Percentiles rank a stretch among this genome's conserved stretches.
These are phyloP conservation scores for Aspergillus costaricaensis DNA, from an alignment of 2,329 filamentous ascomycete species.

Conservation along the genomic window DNA sequence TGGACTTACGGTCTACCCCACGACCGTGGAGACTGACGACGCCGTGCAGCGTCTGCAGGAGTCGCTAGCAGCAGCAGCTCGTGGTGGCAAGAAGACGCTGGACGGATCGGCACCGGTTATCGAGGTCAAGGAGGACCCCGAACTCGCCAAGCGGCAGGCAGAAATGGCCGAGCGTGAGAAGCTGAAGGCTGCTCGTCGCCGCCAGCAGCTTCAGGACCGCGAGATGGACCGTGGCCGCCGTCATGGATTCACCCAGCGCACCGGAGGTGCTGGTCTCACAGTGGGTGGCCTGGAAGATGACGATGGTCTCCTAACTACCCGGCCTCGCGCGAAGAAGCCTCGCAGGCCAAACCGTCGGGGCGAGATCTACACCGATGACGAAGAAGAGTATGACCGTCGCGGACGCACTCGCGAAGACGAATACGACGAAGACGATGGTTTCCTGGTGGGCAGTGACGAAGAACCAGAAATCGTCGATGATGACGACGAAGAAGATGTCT, in stretches of 20 bases:
- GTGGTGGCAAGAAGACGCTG: slow-evolving; percentile 52
- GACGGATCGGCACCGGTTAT: slow-evolving; percentile 59
- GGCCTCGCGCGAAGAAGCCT: slow-evolving; percentile 41
- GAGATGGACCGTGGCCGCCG: slow-evolving; percentile 58
- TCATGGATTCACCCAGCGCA: slow-evolving; percentile 46
- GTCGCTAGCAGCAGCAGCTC: slow-evolving; percentile 58
- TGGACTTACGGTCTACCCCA: slow-evolving; percentile 58
- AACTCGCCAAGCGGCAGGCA: slow-evolving; percentile 60
- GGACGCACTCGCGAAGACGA: slow-evolving; percentile 68
- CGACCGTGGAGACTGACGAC: slow-evolving; percentile 58
- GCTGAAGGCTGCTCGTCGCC: slow-evolving; percentile 54
- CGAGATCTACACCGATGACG: slow-evolving; percentile 53
- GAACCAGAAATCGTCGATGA: slow-evolving; percentile 49
- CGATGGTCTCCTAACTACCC: slow-evolving; percentile 49
- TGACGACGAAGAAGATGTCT: slow-evolving; percentile 46
- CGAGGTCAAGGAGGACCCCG: slow-evolving; percentile 63
- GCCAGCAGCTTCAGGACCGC: slow-evolving; percentile 57
- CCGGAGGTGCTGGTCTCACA: slow-evolving; percentile 54
- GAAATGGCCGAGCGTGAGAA: slow-evolving; percentile 63
- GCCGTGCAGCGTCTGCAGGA: slow-evolving; percentile 64
- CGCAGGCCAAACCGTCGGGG: slow-evolving; percentile 47
- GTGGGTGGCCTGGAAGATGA: slow-evolving; percentile 62
- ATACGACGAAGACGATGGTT: slow-evolving; percentile 80
- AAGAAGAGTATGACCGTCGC: slow-evolving; percentile 50
- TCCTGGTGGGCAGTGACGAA: slow-evolving; percentile 60